These are phyloP conservation scores for Medicago lupulina DNA, from an alignment of 306 rosid species.

Conservation along the genomic window DNA sequence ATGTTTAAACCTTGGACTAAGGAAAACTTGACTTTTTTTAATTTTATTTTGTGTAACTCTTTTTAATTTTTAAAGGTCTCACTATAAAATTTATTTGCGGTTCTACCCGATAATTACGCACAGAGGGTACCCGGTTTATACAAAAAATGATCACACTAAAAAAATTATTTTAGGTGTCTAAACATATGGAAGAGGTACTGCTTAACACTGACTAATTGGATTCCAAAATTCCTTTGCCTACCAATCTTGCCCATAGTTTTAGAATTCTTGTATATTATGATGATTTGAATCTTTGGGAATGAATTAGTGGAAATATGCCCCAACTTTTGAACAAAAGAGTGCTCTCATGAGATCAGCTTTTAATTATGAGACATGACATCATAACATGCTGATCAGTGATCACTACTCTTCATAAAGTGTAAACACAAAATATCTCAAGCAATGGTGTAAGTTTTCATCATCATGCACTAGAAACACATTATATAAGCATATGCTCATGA, in stretches of 20 bases:
- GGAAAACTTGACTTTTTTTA: too few species aligned
- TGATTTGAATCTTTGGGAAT: constrained; percentile 26
- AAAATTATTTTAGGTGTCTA: too few species aligned
- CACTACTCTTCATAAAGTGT: constrained; percentile 19
- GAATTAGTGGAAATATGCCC: constrained; percentile 36
- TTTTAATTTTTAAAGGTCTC: too few species aligned
- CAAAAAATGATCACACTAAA: too few species aligned
- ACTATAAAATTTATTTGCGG: too few species aligned
- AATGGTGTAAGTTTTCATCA: constrained; percentile 17
- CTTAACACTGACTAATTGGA: not conserved
- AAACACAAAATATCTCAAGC: constrained; percentile 34
- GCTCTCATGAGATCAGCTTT: constrained; percentile 28
- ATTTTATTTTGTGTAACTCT: too few species aligned
- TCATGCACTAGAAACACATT: constrained; percentile 29
- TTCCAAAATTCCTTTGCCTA: constrained; percentile 50
- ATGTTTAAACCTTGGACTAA: too few species aligned
- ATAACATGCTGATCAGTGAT: not conserved
- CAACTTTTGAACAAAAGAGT: constrained; percentile 26
- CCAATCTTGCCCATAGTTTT: constrained; percentile 45
- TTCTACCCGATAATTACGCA: too few species aligned
- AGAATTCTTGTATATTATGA: constrained; percentile 11
- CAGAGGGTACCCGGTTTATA: too few species aligned
- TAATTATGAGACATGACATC: constrained; percentile 45
- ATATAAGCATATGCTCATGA: constrained; percentile 38
- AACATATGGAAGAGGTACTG: not conserved